Conservation (phyloP, 2,329 filamentous ascomycete species). For the Epichloe brachyelytri region DNA sequence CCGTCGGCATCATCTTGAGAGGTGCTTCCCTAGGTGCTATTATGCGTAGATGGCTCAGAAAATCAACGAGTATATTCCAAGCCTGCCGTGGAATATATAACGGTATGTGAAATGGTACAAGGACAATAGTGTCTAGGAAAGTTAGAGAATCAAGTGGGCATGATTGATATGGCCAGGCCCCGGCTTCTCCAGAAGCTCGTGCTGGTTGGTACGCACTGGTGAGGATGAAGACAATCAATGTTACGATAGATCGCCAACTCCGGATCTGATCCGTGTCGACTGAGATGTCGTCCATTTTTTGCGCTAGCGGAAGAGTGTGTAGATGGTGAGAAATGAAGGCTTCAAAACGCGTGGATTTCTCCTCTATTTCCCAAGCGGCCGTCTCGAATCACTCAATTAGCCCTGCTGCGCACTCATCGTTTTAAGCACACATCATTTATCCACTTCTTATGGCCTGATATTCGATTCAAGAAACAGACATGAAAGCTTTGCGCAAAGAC, state of each 20-base stretch:
- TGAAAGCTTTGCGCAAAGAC: too few species aligned
- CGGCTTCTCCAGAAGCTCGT: background rate
- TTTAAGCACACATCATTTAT: background rate
- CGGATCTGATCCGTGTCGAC: conserved; percentile 31
- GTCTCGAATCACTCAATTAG: background rate
- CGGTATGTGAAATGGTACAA: conserved; percentile 56
- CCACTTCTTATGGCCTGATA: background rate
- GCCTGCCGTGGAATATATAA: conserved; percentile 43
- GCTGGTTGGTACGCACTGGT: conserved; percentile 48
- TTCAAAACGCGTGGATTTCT: background rate
- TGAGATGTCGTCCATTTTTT: conserved; percentile 5
- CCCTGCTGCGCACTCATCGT: background rate
- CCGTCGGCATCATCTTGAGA: conserved; percentile 12
- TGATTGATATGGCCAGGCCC: background rate
- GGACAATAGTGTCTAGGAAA: conserved; percentile 48
- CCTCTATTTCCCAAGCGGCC: background rate
- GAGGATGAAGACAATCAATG: conserved; percentile 53
- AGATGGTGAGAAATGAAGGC: background rate
- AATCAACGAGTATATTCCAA: conserved; percentile 29
- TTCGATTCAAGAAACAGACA: background rate
- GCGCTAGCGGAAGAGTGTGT: background rate
- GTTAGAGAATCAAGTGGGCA: background rate
- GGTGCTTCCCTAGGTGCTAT: conserved; percentile 29
- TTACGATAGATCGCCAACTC: conserved; percentile 57
- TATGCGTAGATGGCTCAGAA: conserved; percentile 29